Evolutionary conservation across 1,284 basidiomycete genomes (phyloP).

Genomic region (Moesziomyces parantarcticus): DNA sequence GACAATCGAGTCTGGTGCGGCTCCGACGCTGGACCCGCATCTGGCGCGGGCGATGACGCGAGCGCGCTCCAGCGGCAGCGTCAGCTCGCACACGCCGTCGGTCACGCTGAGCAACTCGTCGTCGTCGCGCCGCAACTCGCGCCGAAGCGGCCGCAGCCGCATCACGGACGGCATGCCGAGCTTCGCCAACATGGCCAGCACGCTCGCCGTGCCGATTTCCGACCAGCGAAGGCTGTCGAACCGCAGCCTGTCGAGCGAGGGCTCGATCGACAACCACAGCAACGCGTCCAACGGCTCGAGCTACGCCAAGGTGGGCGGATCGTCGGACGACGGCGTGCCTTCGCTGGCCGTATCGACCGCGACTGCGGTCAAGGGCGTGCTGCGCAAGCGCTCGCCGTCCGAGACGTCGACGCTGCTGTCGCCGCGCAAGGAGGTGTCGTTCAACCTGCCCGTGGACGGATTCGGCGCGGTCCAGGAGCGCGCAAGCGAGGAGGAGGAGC

Average conservation of each 20-base stretch:
- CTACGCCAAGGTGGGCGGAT: conserved; percentile 35
- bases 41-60: conserved; percentile 19
- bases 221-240: conserved; percentile 27
- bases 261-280: conserved; percentile 43
- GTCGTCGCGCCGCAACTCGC: conserved; percentile 12
- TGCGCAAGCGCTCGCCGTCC: conserved; percentile 27
- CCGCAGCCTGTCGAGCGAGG: conserved; percentile 41
- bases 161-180: conserved; percentile 41
- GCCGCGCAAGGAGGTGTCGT: conserved; percentile 42
- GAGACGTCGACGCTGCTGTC: conserved; percentile 13
- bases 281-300: conserved; percentile 37
- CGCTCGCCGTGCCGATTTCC: conserved; percentile 15
- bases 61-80: conserved; percentile 21
- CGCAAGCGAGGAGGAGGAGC: conserved; percentile 17
- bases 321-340: conserved; percentile 23
- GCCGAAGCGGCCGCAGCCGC: conserved; percentile 27
- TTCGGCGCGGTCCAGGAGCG: conserved; percentile 17
- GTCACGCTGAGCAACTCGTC: conserved; percentile 15
- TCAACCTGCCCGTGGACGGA: conserved; percentile 18
- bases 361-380: conserved; percentile 25
- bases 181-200: conserved; percentile 34
- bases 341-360: conserved; percentile 10
- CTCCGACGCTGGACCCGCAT: conserved; percentile 27
- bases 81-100: conserved; percentile 31
- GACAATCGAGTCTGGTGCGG: conserved; percentile 3